Conservation (phyloP, 2,329 filamentous ascomycete species). For the Epichloe aotearoae region DNA sequence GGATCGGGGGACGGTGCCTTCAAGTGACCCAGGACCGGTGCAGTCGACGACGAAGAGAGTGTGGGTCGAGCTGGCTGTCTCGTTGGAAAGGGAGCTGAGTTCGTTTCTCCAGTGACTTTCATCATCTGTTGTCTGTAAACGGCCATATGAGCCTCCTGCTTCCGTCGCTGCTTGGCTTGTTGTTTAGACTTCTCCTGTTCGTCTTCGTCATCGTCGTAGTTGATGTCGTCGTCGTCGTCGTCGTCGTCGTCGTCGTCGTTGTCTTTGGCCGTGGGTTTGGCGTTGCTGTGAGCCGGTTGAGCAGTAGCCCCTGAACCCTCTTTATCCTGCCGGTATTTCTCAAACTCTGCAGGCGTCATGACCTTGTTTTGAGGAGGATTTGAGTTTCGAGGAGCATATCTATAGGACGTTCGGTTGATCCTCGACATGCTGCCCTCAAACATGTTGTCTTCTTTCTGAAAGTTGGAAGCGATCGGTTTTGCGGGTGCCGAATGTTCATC, state of each 20-base stretch:
- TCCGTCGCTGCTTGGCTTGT: conserved; percentile 62
- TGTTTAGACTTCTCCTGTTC: conserved; percentile 63
- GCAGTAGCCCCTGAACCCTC: conserved; percentile 38
- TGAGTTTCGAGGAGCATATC: conserved; percentile 20
- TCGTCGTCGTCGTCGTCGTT: conserved; percentile 53
- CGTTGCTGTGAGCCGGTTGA: conserved; percentile 21
- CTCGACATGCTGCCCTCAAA: conserved; percentile 35
- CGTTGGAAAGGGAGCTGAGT: conserved; percentile 11
- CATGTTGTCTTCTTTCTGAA: conserved; percentile 38
- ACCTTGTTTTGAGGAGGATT: conserved; percentile 52
- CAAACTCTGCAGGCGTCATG: conserved; percentile 83
- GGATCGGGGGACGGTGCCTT: conserved; percentile 23
- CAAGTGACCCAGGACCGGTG: conserved; percentile 40
- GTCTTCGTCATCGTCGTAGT: conserved; percentile 65
- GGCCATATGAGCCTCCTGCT: conserved; percentile 81
- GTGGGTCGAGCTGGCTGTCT: conserved; percentile 35
- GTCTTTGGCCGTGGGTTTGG: conserved; percentile 34
- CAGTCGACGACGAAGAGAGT: conserved; percentile 46
- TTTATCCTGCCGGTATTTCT: conserved; percentile 65
- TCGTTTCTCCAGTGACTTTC: conserved; percentile 74
- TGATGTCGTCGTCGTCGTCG: conserved; percentile 48
- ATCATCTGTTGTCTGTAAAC: conserved; percentile 93
- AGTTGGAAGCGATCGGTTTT: conserved; percentile 15
- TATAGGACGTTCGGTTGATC: conserved; percentile 23
- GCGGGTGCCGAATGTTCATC: conserved; percentile 23